Conservation (phyloP, 345 rosid genomes). For the Eucalyptus sp. region DNA sequence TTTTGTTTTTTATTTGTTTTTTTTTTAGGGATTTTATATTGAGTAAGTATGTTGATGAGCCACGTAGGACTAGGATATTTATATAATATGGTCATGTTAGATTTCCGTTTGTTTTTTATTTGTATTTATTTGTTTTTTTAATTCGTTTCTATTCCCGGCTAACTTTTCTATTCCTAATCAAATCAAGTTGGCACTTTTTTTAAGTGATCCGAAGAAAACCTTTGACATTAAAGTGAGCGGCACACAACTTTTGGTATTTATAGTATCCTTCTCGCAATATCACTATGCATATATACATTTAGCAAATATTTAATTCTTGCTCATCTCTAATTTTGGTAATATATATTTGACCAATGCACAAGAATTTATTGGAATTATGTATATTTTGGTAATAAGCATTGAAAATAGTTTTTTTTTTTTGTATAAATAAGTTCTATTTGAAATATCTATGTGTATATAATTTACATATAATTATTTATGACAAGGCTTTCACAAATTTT, state of each 20-base stretch:
- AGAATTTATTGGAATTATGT: background rate
- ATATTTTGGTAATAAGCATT: background rate
- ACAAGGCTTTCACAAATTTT: background rate
- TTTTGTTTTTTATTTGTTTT: too few relatives aligned
- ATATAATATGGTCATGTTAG: too few relatives aligned
- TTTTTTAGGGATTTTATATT: rapidly evolving
- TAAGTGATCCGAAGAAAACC: too few relatives aligned
- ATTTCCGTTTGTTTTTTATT: too few relatives aligned
- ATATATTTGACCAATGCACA: background rate
- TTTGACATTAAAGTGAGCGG: rapidly evolving
- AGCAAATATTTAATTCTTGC: background rate
- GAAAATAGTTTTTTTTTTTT: background rate
- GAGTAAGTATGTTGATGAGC: too few relatives aligned
- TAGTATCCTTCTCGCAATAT: rapidly evolving
- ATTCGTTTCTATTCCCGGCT: too few relatives aligned
- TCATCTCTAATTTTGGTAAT: background rate
- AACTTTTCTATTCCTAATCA: too few relatives aligned
- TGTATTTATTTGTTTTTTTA: too few relatives aligned
- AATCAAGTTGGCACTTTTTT: rapidly evolving
- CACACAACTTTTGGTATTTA: rapidly evolving
- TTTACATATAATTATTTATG: background rate
- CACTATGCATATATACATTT: background rate
- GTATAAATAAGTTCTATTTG: background rate
- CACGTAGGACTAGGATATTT: too few relatives aligned
- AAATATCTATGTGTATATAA: background rate